phyloP scores from a whole-genome alignment of 140 eudicot species.

The Bidens hawaiensis region DNA sequence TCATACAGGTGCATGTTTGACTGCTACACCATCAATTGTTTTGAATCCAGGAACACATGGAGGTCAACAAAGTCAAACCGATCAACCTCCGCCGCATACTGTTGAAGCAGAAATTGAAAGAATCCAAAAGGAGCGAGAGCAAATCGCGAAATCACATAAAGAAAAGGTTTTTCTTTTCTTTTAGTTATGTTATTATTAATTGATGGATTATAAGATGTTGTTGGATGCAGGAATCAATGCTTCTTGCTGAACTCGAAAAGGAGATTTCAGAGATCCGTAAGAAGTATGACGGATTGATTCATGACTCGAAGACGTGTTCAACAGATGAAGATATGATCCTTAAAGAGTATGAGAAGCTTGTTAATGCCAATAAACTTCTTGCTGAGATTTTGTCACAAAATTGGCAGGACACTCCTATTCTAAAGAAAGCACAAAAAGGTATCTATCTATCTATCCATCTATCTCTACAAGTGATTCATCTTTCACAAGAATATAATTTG shows the following conservation, averaged over 20 bases:
- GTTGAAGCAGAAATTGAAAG: constrained; percentile 46
- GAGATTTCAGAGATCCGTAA: constrained; percentile 40
- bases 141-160: constrained; percentile 32
- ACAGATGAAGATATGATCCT: constrained; percentile 24
- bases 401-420: not conserved
- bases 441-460: not conserved
- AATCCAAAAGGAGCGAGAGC: constrained; percentile 32
- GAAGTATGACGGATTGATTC: constrained; percentile 48
- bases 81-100: constrained; percentile 18
- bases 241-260: constrained; percentile 41
- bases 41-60: not conserved
- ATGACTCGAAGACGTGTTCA: constrained; percentile 30
- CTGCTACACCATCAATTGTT: constrained; percentile 1
- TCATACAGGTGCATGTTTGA: not conserved
- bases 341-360: constrained; percentile 28
- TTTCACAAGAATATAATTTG: not conserved
- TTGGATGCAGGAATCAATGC: constrained; percentile 37
- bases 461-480: too few relatives aligned
- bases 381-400: constrained; percentile 38
- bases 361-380: constrained; percentile 30
- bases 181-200: not conserved
- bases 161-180: constrained; percentile 47
- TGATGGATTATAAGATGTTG: not conserved
- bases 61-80: constrained; percentile 7
- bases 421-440: constrained; percentile 31